These are phyloP conservation scores for Allium sativum DNA, from an alignment of 106 monocot genomes.

Conservation along the genomic window DNA sequence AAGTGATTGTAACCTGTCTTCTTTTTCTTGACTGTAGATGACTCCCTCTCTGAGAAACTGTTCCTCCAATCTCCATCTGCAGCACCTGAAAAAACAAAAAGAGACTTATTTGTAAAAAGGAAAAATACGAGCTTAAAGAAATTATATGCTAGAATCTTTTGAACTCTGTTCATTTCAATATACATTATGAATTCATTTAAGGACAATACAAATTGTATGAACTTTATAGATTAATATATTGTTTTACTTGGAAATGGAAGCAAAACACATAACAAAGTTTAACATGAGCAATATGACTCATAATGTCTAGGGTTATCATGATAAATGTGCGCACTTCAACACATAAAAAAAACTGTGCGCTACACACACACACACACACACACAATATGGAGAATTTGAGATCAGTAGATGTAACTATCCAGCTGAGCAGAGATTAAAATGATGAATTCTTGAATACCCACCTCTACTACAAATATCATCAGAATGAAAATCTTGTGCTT, in stretches of 20 bases:
- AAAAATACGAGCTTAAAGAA: conserved; percentile 9
- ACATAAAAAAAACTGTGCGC: no score
- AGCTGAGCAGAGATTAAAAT: neutral
- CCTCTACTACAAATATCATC: conserved; percentile 37
- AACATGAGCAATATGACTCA: neutral
- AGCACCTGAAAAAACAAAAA: conserved; percentile 31
- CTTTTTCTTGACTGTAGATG: conserved; percentile 50
- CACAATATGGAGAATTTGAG: neutral
- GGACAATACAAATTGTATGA: neutral
- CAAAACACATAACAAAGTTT: neutral
- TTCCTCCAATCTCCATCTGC: conserved; percentile 35
- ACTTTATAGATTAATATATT: no score
- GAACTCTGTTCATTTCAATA: neutral
- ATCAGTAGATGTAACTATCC: neutral
- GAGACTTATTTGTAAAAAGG: conserved; percentile 5
- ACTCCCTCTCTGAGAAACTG: conserved; percentile 48
- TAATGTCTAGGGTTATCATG: neutral
- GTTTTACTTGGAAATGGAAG: no score
- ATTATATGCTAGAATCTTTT: neutral
- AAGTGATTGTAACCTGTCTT: conserved; percentile 33
- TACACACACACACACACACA: no score
- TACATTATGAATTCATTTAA: conserved; percentile 2
- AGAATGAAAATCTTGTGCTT: conserved; percentile 46
- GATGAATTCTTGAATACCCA: conserved; percentile 9
- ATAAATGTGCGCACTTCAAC: neutral